Base-by-base conservation (phyloP, 2,329 filamentous ascomycete species). In the Fusarium chlamydosporum region DNA sequence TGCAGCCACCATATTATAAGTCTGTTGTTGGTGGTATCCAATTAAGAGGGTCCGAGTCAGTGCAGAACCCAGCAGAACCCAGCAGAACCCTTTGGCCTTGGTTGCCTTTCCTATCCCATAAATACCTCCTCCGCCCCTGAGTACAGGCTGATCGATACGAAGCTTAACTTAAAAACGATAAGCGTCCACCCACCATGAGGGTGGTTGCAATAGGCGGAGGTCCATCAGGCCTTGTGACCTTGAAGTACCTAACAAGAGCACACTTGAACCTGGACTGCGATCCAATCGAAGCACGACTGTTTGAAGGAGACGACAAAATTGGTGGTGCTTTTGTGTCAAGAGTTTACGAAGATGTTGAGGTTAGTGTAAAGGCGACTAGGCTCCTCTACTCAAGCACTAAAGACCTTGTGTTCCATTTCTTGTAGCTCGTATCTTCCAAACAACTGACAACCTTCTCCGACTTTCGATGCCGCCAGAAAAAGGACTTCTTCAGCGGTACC, bases 181-280 rank as follows among this genome's bases (percentile, higher is more conserved):
- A 6, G 3, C 6, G 8, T 5, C 31, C 15, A n/a, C 9, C 5
- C 3, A 23, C 3, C 3, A 53, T 57, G 55, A 51, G 6, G 37
- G 55, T 57, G 4, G 46, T 37, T 3, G 47, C 53, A 8, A 53
- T 57, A 5, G 46, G 47, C 8, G 38, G 31, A 5, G 47, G 55
- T 15, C 55, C 46, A 18, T 53, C 55, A 1, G 47, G 55, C 3
- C 47, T 57, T 8, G 47, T 57, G 0, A 53, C 47, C 1, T 12
- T 43, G 6, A 53, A 53, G 8, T 57, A 53, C 16, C 7, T 56
- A 9, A 4, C 11, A 3, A 27, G 20, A 20, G 54, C 45, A n/a
- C 45, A 56, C 1, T 13, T 23, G 4, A 56, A 7, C 2, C 29
- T 56, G 7, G 45, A 29, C 2, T 53, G 38, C 3, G 55, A 53